Base-by-base conservation (phyloP, 164 flowering plant genomes). In the Aristolochia californica region DNA sequence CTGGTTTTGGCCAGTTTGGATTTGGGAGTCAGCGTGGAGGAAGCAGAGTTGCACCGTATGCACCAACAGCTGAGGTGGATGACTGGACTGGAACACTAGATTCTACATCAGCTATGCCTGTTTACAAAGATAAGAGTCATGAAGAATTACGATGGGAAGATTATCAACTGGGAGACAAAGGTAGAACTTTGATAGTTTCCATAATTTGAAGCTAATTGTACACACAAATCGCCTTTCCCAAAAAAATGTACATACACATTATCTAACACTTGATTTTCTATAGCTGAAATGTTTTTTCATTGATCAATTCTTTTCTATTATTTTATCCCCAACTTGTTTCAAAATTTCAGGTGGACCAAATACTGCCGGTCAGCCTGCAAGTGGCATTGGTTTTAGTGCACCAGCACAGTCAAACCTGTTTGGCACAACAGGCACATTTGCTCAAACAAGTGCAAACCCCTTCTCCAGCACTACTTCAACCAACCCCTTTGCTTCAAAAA, bases 71-170 rank as follows among this genome's bases (percentile, higher is more conserved):
- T 47, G 99, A 89, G 61, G 70, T 71, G 44, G 97, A 87, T 68
- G 69, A 70, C 27, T 76, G 70, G 65, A 62, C 64, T 62, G 69
- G 78, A 66, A 53, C 80, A 30, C 78, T 94, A 66, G 96, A 83
- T 70, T 90, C 99, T 21, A 84, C 90, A 75, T 90, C 96, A 12
- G 99, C 96, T 28, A 94, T 94, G 99, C 84, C 95, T 44, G 82
- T 68, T 8, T 90, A 87, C 76, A 94, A 83, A 69, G 95, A 85
- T 23, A 94, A 94, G 73, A 84, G 95, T 72, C 97, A 87, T 63
- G 99, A 94, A 68, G 99, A 94, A 66, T 84, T 94, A 50, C 77
- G 97, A 65, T 93, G 99, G 99, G 99, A 89, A 63, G 99, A 93
- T 70, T 93, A 85, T 64, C 99, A 93, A 66, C 62, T 62, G 71